Base-by-base conservation (phyloP, 2,329 filamentous ascomycete genomes). In the Gnomoniopsis sp. region DNA sequence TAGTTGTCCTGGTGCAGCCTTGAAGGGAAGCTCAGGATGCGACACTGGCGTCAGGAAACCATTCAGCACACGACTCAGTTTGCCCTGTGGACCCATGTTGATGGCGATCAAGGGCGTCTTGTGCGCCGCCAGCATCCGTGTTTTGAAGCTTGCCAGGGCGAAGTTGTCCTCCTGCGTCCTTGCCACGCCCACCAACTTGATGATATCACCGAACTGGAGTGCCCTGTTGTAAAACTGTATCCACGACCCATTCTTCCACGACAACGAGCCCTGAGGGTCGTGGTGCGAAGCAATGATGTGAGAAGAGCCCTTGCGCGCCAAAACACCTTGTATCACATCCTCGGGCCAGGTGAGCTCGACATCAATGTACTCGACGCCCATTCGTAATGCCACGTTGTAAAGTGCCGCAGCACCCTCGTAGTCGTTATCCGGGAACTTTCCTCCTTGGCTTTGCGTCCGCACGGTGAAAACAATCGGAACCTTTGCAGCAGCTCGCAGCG, bases 231-330 rank as follows among this genome's bases (percentile, higher is more conserved):
- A 98, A 74, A 87, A 88, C 30, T 88, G 83, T 58, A 95, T 87
- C 93, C 95, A 99, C 0, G 90, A 91, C n/a, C 90, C 91, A 65
- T 96, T 93, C 64, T 81, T 87, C 95, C 95, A 99, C 1, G 90
- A 93, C 19, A 98, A 78, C 22, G 81, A 79, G 10, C 88, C 88
- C 57, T 83, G 76, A 0, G 92, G 90, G 70, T 99, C 95, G 71
- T 99, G 95, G 71, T 99, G 93, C 0, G 95, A 99, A 10, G 93
- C 92, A 66, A 99, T 96, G 69, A 99, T 90, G 62, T 87, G 88
- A 1, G 91, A 91, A 64, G 83, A 81, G 2, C 88, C 87, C 71
- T 90, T 89, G 6, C 73, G 73, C 56, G 88, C 84, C 0, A 84
- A 80, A 3, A 96, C 80, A 15, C 83, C 77, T 49, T 88, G 83